Percentiles rank a stretch among this genome's conserved stretches.
Evolutionary conservation across 345 rosid genomes (phyloP).

Genomic region (Bruguiera gymnorhiza): DNA sequence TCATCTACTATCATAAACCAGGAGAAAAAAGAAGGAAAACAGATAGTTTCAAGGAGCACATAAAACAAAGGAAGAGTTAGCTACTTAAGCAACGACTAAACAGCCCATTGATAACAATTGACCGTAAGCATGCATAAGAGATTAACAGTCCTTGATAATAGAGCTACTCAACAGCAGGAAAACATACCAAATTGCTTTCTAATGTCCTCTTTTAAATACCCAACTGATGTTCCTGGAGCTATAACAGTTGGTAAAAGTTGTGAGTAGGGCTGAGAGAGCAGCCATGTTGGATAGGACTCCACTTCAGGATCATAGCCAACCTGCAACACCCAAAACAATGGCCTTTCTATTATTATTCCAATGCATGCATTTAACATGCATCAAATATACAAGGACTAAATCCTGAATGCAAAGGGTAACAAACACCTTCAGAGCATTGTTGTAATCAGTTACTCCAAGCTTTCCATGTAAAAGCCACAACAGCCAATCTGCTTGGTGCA

Average conservation of each 20-base stretch:
- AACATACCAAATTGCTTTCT: conserved; percentile 49
- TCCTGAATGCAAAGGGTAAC: background rate
- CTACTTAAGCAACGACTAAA: conserved; percentile 8
- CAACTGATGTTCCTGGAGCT: conserved; percentile 79
- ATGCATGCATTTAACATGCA: background rate
- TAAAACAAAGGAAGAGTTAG: background rate
- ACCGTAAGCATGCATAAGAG: background rate
- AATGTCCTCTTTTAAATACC: conserved; percentile 55
- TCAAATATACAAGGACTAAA: background rate
- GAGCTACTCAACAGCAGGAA: conserved; percentile 5
- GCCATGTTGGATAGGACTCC: conserved; percentile 83
- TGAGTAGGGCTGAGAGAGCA: conserved; percentile 76
- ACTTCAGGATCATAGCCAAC: conserved; percentile 92
- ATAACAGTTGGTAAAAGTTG: conserved; percentile 60
- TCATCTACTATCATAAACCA: background rate
- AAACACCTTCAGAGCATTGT: conserved; percentile 79
- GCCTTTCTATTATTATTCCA: background rate
- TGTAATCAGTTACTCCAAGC: conserved; percentile 89
- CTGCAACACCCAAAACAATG: conserved; percentile 29
- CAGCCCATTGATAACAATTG: background rate
- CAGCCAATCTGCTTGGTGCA: conserved; percentile 98
- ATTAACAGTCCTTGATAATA: background rate
- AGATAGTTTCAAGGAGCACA: background rate
- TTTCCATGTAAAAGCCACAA: conserved; percentile 87
- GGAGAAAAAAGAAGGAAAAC: too few relatives aligned